Conservation (phyloP, 2,329 filamentous ascomycete genomes). For the Monosporascus sp. region DNA sequence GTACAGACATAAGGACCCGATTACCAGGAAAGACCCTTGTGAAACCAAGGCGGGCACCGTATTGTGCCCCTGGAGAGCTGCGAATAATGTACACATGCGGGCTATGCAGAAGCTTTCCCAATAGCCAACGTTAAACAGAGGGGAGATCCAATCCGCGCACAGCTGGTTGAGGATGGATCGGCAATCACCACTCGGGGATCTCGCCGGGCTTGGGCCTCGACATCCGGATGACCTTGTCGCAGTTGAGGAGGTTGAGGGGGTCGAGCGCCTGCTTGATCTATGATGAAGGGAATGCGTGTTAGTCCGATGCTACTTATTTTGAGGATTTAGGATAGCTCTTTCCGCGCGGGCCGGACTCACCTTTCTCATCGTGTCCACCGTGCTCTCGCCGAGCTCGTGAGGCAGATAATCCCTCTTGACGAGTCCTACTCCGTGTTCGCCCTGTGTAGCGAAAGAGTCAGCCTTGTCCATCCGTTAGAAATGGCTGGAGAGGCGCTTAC, state of each 20-base stretch:
- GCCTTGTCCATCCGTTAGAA: not conserved
- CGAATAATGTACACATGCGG: too few species aligned
- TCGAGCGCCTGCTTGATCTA: slow-evolving; percentile 78
- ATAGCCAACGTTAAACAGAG: too few species aligned
- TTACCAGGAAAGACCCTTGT: too few species aligned
- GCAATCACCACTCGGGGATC: slow-evolving; percentile 37
- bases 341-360: slow-evolving; percentile 34
- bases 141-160: too few species aligned
- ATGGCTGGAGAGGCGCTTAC: slow-evolving; percentile 28
- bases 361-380: slow-evolving; percentile 79
- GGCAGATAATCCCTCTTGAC: slow-evolving; percentile 80
- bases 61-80: too few species aligned
- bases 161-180: too few species aligned
- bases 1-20: too few species aligned
- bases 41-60: too few species aligned
- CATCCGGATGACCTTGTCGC: slow-evolving; percentile 63
- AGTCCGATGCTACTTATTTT: slow-evolving; percentile 1
- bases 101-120: too few species aligned
- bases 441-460: slow-evolving; percentile 33
- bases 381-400: slow-evolving; percentile 68
- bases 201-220: slow-evolving; percentile 48
- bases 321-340: not conserved
- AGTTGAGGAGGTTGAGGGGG: slow-evolving; percentile 65
- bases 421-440: slow-evolving; percentile 78
- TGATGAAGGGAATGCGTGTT: slow-evolving; percentile 2